Conservation (phyloP, 2,329 filamentous ascomycete species). For the Colletotrichum musae region DNA sequence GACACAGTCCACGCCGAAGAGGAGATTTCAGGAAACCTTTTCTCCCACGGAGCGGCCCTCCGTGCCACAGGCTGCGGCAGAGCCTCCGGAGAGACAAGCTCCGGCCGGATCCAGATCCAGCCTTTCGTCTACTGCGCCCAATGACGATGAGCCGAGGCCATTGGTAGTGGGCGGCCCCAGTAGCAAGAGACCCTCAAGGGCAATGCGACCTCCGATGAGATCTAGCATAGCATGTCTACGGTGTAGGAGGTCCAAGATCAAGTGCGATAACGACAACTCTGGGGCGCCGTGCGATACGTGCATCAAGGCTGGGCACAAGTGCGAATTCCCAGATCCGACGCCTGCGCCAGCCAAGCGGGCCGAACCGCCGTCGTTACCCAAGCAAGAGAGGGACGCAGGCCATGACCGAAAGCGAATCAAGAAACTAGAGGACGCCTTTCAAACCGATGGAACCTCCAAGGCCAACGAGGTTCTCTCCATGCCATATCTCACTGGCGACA, state of each 20-base stretch:
- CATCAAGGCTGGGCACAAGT: slow-evolving; percentile 79
- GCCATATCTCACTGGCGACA: slow-evolving; percentile 71
- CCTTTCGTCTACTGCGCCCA: slow-evolving; percentile 41
- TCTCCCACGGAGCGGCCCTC: slow-evolving; percentile 47
- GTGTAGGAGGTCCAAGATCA: slow-evolving; percentile 87
- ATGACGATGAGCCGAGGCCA: slow-evolving; percentile 47
- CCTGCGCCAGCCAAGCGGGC: slow-evolving; percentile 57
- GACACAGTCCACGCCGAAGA: slow-evolving; percentile 52
- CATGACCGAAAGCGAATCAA: slow-evolving; percentile 66
- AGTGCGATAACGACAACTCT: slow-evolving; percentile 82
- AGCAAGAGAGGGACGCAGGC: slow-evolving; percentile 58
- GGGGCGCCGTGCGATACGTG: slow-evolving; percentile 76
- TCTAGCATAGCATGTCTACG: slow-evolving; percentile 85
- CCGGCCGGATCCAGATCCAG: slow-evolving; percentile 41
- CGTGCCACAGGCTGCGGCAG: slow-evolving; percentile 35
- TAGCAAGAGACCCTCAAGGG: slow-evolving; percentile 57
- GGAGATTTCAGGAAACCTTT: slow-evolving; percentile 54
- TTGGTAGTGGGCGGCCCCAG: slow-evolving; percentile 11
- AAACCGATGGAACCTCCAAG: slow-evolving; percentile 55
- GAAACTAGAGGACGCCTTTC: slow-evolving; percentile 60
- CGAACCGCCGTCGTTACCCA: slow-evolving; percentile 54
- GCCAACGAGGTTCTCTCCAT: slow-evolving; percentile 74
- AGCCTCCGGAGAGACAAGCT: slow-evolving; percentile 45
- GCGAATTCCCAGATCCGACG: slow-evolving; percentile 73
- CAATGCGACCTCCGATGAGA: slow-evolving; percentile 72